Evolutionary conservation across 108 stramenopile species (phyloP), one percentile per base, ranked within the genome.

Genomic region (Skeletonema grethae): DNA sequence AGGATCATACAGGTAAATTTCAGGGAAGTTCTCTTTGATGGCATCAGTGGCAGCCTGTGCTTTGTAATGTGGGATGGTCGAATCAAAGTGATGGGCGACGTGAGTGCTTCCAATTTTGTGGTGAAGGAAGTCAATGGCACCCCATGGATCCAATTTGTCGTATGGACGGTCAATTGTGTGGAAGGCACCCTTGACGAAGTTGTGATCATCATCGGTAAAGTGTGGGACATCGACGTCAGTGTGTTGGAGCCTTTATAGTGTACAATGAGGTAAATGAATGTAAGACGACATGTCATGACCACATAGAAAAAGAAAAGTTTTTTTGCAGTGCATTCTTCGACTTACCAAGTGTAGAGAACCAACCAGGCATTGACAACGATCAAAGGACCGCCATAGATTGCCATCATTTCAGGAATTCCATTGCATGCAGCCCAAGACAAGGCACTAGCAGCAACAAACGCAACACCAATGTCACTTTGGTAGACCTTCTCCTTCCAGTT

Each of bases 91-190:
- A 77, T 99, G 98, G 35, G 94, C 95, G 10, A 99, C 98, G 79
- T 99, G 98, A 5, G 97, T 98, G 43, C 93, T 90, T 50, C 93
- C 89, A 86, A 99, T 99, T 69, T 92, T 85, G 88, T 97, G 98
- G 76, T 99, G 98, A 59, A 97, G 83, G 62, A 92, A 90, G 80
- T 96, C 91, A 79, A 98, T 97, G 60, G 82, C 63, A 31, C 93
- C 93, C 85, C 85, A 94, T 16, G 90, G 90, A 56, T 94, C 92
- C 15, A 94, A 70, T 76, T 94, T 94, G 81, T 94, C 88, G 83
- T 95, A 98, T 20, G 97, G 92, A 12, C 98, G 91, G 69, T 99
- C 98, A 59, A 99, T 97, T 7, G 98, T 99, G 82, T 95, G 95
- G 9, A 99, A 88, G 6, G 97, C 97, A 13, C 98, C 98, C 80